Conservation (phyloP, 2,329 filamentous ascomycete genomes). For the Epichloe festucae region DNA sequence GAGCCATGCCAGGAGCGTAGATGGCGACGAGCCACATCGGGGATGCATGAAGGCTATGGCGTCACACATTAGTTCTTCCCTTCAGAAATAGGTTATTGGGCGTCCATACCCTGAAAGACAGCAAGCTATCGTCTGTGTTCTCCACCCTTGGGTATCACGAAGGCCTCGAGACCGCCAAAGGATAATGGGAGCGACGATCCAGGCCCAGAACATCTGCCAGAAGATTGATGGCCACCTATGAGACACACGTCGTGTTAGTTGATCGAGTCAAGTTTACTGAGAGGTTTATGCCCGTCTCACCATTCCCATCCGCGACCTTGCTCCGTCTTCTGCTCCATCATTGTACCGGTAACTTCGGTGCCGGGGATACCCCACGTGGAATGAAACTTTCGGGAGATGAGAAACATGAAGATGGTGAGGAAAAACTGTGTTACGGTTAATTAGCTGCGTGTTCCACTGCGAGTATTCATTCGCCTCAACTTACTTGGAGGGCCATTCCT, state of each 20-base stretch:
- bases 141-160: constrained; percentile 53
- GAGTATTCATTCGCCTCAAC: constrained; percentile 1
- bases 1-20: constrained; percentile 35
- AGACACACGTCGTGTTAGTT: not conserved
- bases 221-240: constrained; percentile 46
- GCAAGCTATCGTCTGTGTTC: constrained; percentile 45
- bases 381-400: constrained; percentile 54
- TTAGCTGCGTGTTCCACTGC: not conserved
- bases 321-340: constrained; percentile 33
- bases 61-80: not conserved
- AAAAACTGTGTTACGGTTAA: constrained; percentile 31
- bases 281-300: constrained; percentile 20
- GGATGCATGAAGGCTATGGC: constrained; percentile 43
- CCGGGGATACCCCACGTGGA: constrained; percentile 45
- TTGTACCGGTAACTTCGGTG: constrained; percentile 45
- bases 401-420: constrained; percentile 45
- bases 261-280: not conserved
- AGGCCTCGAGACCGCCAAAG: constrained; percentile 49
- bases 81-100: not conserved
- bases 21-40: constrained; percentile 55
- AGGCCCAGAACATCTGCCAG: constrained; percentile 53
- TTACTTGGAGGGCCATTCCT: constrained; percentile 44
- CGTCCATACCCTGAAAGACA: constrained; percentile 29
- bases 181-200: constrained; percentile 46
- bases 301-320: constrained; percentile 51